Conservation (phyloP, 2,329 filamentous ascomycete genomes). For the Aureobasidium leucospermi region DNA sequence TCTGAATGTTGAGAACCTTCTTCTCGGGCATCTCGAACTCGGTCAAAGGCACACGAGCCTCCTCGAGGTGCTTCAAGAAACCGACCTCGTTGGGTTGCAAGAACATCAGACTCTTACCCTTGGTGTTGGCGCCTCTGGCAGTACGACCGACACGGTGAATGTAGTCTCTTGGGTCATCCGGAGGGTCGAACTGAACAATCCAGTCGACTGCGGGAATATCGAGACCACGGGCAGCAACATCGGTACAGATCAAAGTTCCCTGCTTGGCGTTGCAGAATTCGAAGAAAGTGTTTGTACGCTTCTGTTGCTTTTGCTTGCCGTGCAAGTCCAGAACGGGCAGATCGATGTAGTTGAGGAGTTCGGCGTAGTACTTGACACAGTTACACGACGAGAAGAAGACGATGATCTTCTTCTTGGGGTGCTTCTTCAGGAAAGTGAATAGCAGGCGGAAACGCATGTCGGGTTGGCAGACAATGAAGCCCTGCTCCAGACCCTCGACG, state of each 20-base stretch:
- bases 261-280: constrained; percentile 83
- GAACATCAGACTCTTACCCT: constrained; percentile 87
- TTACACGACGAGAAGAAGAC: constrained; percentile 80
- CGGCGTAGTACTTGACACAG: constrained; percentile 91
- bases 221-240: constrained; percentile 88
- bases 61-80: constrained; percentile 85
- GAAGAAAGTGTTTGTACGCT: constrained; percentile 98
- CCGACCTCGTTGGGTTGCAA: constrained; percentile 86
- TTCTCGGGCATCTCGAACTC: constrained; percentile 92
- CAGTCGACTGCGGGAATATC: constrained; percentile 96
- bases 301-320: constrained; percentile 97
- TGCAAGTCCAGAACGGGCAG: constrained; percentile 79
- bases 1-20: constrained; percentile 76
- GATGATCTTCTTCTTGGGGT: constrained; percentile 94
- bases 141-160: constrained; percentile 96
- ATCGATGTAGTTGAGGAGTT: constrained; percentile 96
- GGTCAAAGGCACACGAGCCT: constrained; percentile 83
- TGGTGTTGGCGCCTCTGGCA: constrained; percentile 73
- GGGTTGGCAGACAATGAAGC: constrained; percentile 87
- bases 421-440: constrained; percentile 88
- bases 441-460: constrained; percentile 90
- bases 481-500: constrained; percentile 89
- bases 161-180: constrained; percentile 57
- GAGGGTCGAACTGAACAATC: constrained; percentile 90
- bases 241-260: constrained; percentile 89